These are phyloP conservation scores for Calycina herbarum DNA, from an alignment of 2,329 filamentous ascomycete genomes.

Conservation along the genomic window DNA sequence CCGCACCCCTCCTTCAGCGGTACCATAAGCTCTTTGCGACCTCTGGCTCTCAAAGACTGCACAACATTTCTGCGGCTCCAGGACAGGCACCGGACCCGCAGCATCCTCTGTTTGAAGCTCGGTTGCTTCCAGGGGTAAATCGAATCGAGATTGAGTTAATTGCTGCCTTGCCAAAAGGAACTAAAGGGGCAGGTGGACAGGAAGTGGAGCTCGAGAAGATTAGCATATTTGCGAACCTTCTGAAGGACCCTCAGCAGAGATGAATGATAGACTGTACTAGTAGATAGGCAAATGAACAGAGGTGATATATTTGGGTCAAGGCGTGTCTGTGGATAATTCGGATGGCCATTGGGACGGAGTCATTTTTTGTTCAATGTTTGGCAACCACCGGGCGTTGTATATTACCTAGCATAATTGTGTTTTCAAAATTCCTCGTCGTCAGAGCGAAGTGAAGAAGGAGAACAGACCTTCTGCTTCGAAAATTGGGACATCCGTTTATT, in stretches of 20 bases:
- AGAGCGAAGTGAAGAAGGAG: not conserved
- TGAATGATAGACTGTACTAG: slow-evolving; percentile 13
- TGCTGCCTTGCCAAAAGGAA: slow-evolving; percentile 63
- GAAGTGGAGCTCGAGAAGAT: slow-evolving; percentile 77
- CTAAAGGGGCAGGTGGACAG: slow-evolving; percentile 56
- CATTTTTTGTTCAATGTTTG: too few relatives aligned
- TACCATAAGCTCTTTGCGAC: slow-evolving; percentile 77
- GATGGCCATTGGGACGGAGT: slow-evolving; percentile 9
- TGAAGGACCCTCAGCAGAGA: slow-evolving; percentile 17
- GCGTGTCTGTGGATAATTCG: slow-evolving; percentile 4
- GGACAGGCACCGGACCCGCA: slow-evolving; percentile 54
- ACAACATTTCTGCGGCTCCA: slow-evolving; percentile 47
- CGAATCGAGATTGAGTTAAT: slow-evolving; percentile 77
- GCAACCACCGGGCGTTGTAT: slow-evolving; percentile 13
- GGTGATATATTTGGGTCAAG: slow-evolving; percentile 2
- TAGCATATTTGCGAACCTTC: slow-evolving; percentile 71
- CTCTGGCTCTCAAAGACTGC: slow-evolving; percentile 63
- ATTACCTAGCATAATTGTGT: slow-evolving; percentile 10
- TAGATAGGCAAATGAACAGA: slow-evolving; percentile 3
- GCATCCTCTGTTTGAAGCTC: slow-evolving; percentile 73
- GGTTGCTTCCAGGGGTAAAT: slow-evolving; percentile 71
- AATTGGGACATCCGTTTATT: too few relatives aligned
- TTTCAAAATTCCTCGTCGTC: not conserved
- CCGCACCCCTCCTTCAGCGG: slow-evolving; percentile 62
- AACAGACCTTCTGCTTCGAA: too few relatives aligned